phyloP scores from a whole-genome alignment of 2,329 filamentous ascomycete genomes.

The Penicillium sp. region DNA sequence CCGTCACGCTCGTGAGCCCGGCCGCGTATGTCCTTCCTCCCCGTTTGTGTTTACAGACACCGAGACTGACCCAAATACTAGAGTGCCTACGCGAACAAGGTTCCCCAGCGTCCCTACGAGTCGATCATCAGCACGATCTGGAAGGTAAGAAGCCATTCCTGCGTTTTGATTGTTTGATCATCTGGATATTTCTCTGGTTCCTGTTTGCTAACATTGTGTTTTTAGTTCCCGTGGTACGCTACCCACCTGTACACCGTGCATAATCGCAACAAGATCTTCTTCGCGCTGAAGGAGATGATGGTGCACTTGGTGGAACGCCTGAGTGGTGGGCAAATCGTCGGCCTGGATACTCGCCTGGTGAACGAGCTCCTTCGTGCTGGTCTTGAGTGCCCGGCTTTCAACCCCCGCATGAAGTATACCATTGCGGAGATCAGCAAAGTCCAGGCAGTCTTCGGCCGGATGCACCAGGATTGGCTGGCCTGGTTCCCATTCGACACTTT shows the following conservation, averaged over 20 bases:
- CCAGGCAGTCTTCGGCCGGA: not conserved
- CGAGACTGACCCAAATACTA: slow-evolving; percentile 28
- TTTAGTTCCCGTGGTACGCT: slow-evolving; percentile 59
- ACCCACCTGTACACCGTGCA: slow-evolving; percentile 52
- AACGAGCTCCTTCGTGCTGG: slow-evolving; percentile 49
- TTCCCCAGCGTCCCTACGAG: slow-evolving; percentile 60
- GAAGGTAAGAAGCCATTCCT: slow-evolving; percentile 48
- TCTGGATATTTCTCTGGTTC: not conserved
- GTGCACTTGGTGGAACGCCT: slow-evolving; percentile 71
- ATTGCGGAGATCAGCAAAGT: slow-evolving; percentile 17
- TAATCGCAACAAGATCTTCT: slow-evolving; percentile 55
- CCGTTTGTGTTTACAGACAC: not conserved
- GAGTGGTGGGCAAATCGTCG: slow-evolving; percentile 47
- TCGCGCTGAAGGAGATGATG: slow-evolving; percentile 61
- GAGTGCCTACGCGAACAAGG: slow-evolving; percentile 58
- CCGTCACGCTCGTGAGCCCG: slow-evolving; percentile 56
- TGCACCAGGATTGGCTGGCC: slow-evolving; percentile 10
- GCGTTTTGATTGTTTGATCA: not conserved
- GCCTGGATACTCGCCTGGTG: slow-evolving; percentile 48
- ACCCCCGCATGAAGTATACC: slow-evolving; percentile 51
- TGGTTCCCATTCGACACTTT: slow-evolving; percentile 50
- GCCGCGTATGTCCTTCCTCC: slow-evolving; percentile 51
- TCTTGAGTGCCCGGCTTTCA: slow-evolving; percentile 51
- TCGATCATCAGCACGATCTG: slow-evolving; percentile 57
- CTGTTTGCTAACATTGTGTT: slow-evolving; percentile 15